These are phyloP conservation scores for Cucurbita maxima DNA, from an alignment of 306 rosid genomes.

Conservation along the genomic window DNA sequence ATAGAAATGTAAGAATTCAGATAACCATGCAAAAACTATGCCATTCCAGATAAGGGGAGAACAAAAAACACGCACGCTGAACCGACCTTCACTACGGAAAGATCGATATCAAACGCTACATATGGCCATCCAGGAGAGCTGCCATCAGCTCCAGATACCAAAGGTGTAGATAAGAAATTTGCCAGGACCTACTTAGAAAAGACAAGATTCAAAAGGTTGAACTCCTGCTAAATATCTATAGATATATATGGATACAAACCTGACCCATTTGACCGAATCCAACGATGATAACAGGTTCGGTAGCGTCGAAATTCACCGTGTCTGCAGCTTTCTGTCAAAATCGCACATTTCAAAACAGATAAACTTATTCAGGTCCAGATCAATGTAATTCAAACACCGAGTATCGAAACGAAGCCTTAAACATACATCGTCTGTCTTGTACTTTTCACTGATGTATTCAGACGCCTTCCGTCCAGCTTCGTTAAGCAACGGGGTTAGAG, in stretches of 20 bases:
- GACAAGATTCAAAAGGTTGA: neutral
- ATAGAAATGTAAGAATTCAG: neutral
- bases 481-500: slow-evolving; percentile 83
- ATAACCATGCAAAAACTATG: neutral
- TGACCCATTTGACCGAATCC: slow-evolving; percentile 99
- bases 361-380: neutral
- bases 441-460: slow-evolving; percentile 41
- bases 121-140: slow-evolving; percentile 48
- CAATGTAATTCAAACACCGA: neutral
- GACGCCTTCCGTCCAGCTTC: slow-evolving; percentile 95
- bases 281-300: slow-evolving; percentile 84
- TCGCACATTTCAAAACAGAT: slow-evolving; percentile 14
- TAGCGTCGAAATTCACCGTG: slow-evolving; percentile 37
- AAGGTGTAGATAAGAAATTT: slow-evolving; percentile 68
- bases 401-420: neutral
- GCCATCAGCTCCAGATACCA: slow-evolving; percentile 62
- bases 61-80: neutral
- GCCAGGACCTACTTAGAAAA: slow-evolving; percentile 62
- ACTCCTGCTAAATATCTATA: neutral
- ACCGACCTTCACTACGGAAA: slow-evolving; percentile 72
- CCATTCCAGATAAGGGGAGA: neutral
- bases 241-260: slow-evolving; percentile 24
- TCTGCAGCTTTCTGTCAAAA: slow-evolving; percentile 44
- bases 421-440: slow-evolving; percentile 40
- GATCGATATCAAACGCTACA: slow-evolving; percentile 84